Conservation (phyloP, 305 asterid species). For the Plantago lanceolata region DNA sequence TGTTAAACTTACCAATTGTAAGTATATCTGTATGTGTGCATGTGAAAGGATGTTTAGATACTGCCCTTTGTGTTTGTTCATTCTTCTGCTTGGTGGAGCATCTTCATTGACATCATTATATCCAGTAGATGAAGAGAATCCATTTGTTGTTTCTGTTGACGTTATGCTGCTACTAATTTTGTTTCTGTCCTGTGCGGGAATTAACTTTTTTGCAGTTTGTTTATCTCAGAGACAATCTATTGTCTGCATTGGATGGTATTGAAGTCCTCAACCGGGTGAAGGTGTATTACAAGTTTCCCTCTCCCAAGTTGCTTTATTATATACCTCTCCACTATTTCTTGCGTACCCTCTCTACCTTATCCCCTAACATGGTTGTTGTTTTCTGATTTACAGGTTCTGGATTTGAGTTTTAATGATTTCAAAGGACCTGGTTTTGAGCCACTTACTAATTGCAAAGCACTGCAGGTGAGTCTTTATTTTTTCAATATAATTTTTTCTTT, state of each 20-base stretch:
- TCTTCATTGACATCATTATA: conserved; percentile 8
- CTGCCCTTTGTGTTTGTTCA: conserved; percentile 4
- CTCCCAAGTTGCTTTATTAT: conserved; percentile 11
- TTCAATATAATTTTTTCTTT: conserved; percentile 7
- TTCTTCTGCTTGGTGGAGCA: conserved; percentile 5
- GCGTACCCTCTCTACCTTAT: conserved; percentile 18
- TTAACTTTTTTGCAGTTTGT: conserved; percentile 67
- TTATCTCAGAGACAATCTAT: conserved; percentile 92
- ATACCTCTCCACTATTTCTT: conserved; percentile 16
- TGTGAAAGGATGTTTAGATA: background rate
- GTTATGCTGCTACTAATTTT: conserved; percentile 7
- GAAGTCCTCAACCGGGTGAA: conserved; percentile 86
- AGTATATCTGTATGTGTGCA: background rate
- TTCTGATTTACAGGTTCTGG: conserved; percentile 73
- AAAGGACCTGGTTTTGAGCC: conserved; percentile 99
- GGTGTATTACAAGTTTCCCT: conserved; percentile 44
- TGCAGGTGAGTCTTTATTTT: conserved; percentile 57
- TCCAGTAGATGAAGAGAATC: conserved; percentile 16
- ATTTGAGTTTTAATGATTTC: conserved; percentile 96
- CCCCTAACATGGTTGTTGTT: conserved; percentile 17
- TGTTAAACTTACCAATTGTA: too few species aligned
- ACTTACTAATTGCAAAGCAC: conserved; percentile 83
- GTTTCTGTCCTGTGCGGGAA: conserved; percentile 17
- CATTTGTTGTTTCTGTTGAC: conserved; percentile 9
- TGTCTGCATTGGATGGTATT: conserved; percentile 86